These are phyloP conservation scores for Vitis hybrid DNA, from an alignment of 177 flowering plant species.

Conservation along the genomic window DNA sequence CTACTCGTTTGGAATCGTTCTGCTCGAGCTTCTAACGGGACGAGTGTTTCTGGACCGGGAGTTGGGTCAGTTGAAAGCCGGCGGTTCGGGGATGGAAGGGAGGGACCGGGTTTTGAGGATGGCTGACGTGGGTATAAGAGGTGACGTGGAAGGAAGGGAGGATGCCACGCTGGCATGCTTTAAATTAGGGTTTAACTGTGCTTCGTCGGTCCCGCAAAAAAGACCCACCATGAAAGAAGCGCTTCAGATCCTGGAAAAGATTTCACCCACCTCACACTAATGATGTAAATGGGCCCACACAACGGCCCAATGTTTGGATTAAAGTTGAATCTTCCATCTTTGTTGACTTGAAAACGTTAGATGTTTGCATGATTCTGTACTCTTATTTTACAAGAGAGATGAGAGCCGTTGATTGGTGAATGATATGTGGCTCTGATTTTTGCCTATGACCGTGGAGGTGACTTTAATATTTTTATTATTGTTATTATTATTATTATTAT, in stretches of 20 bases:
- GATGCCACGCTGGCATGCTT: constrained; percentile 64
- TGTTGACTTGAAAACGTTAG: constrained; percentile 15
- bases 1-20: constrained; percentile 75
- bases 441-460: no score
- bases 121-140: constrained; percentile 66
- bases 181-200: constrained; percentile 77
- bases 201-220: constrained; percentile 57
- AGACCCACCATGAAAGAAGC: constrained; percentile 93
- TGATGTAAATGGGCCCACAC: not conserved
- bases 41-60: constrained; percentile 52
- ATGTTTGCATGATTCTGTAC: constrained; percentile 3
- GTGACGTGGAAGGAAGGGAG: constrained; percentile 64
- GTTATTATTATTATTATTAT: no score
- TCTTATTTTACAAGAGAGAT: not conserved
- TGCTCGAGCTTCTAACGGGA: constrained; percentile 81
- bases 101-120: constrained; percentile 48
- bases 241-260: constrained; percentile 61
- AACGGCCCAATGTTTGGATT: not conserved
- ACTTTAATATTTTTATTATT: no score
- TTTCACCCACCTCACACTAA: constrained; percentile 18
- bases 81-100: constrained; percentile 45
- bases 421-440: no score
- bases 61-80: constrained; percentile 44
- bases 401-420: not conserved
- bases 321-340: not conserved